Percentiles rank a stretch among this genome's conserved stretches.
These are phyloP conservation scores for Thalassia testudinum DNA, from an alignment of 116 monocot species.

Conservation along the genomic window DNA sequence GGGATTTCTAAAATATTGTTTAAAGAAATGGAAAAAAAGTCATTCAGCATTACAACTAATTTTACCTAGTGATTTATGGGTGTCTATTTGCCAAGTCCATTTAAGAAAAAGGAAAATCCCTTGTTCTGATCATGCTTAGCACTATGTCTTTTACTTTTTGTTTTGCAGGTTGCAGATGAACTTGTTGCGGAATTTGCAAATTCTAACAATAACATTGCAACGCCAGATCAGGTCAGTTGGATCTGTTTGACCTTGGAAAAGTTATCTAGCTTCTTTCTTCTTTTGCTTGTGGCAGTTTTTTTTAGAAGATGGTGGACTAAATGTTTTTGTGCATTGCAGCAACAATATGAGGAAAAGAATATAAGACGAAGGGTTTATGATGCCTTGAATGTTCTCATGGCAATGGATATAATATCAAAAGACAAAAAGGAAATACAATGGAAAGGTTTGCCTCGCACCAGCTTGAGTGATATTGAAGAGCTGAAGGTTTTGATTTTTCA, in stretches of 20 bases:
- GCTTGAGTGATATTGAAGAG: slow-evolving; percentile 79
- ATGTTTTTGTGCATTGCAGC: slow-evolving; percentile 25
- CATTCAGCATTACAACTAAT: too few relatives aligned
- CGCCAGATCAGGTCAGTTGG: slow-evolving; percentile 61
- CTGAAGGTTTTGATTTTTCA: slow-evolving; percentile 42
- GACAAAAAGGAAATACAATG: slow-evolving; percentile 99
- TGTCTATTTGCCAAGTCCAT: too few relatives aligned
- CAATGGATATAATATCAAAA: slow-evolving; percentile 99
- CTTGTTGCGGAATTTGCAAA: slow-evolving; percentile 95
- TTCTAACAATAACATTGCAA: slow-evolving; percentile 42
- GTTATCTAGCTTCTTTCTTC: too few relatives aligned
- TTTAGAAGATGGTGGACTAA: too few relatives aligned
- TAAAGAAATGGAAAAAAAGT: too few relatives aligned
- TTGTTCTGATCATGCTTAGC: too few relatives aligned
- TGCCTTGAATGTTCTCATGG: slow-evolving; percentile 98
- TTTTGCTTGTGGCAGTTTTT: too few relatives aligned
- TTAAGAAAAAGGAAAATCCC: too few relatives aligned
- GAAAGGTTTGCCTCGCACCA: slow-evolving; percentile 98
- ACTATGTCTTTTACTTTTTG: too few relatives aligned
- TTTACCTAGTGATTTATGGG: too few relatives aligned
- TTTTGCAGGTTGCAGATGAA: slow-evolving; percentile 90
- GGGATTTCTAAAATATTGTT: too few relatives aligned
- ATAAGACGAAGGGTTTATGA: slow-evolving; percentile 94
- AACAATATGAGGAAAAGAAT: slow-evolving; percentile 99
- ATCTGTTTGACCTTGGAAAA: too few relatives aligned